Evolutionary conservation across 2,329 filamentous ascomycete genomes (phyloP).

Genomic region (Penicillium fuscoglaucum): DNA sequence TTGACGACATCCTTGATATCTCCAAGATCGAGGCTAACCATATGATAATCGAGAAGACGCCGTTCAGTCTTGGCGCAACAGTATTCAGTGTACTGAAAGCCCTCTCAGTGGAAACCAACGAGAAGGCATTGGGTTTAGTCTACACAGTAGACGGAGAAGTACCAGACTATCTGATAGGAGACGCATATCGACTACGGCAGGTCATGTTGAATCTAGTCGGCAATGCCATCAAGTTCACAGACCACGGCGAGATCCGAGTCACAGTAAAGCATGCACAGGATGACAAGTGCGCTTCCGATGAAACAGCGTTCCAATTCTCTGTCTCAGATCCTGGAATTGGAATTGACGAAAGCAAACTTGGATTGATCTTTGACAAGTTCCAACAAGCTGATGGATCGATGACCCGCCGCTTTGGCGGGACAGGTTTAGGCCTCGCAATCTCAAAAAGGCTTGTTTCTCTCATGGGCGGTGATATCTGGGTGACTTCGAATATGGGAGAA

Average conservation of each 20-base stretch:
- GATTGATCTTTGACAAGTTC: constrained; percentile 96
- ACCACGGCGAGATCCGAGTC: constrained; percentile 87
- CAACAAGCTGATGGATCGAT: constrained; percentile 95
- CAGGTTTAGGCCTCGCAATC: constrained; percentile 89
- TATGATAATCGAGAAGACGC: constrained; percentile 95
- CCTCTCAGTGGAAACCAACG: constrained; percentile 89
- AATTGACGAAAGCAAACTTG: constrained; percentile 87
- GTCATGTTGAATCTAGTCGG: constrained; percentile 94
- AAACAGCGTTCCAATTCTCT: constrained; percentile 90
- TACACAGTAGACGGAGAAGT: constrained; percentile 88
- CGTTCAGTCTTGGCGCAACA: constrained; percentile 84
- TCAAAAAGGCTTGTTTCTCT: constrained; percentile 89
- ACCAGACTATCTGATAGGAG: constrained; percentile 87
- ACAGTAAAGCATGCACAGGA: constrained; percentile 68
- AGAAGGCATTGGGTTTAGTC: constrained; percentile 84
- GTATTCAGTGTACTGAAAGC: constrained; percentile 98
- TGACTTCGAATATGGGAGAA: constrained; percentile 80
- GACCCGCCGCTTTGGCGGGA: constrained; percentile 90
- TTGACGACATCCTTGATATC: constrained; percentile 71
- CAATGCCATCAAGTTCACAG: constrained; percentile 96
- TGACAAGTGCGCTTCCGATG: constrained; percentile 63
- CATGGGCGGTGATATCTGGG: constrained; percentile 94
- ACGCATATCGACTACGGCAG: constrained; percentile 88
- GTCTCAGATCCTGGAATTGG: constrained; percentile 93
- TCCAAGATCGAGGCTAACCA: constrained; percentile 82